Evolutionary conservation across 2,329 filamentous ascomycete genomes (phyloP), one percentile per base, ranked within the genome.

Genomic region (Scolecobasidium constrictum): DNA sequence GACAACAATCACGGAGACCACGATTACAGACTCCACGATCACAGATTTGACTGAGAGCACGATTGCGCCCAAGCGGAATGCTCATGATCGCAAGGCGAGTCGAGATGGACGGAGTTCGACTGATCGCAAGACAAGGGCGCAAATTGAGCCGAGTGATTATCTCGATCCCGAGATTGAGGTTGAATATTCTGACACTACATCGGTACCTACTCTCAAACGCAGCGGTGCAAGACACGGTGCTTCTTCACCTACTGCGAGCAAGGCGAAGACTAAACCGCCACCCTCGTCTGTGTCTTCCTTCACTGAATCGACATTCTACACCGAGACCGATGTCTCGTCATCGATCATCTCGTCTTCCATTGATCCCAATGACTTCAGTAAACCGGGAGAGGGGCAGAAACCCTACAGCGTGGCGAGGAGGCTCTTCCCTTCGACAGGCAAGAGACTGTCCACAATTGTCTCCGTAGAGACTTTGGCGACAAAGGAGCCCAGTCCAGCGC

Each of bases 371-470:
- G 46, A 52, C 1, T 42, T 59, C 23, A 54, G 62, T 18, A 46
- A 54, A 17, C 56, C 55, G 47, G 26, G 59, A 52, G 50, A 53
- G 53, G 41, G 18, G 9, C 22, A 26, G 23, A 34, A 28, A 26
- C 7, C 37, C 11, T 39, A 12, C 6, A n/a, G 12, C 21, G 26
- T 31, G 26, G 37, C 37, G 9, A 31, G 35, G 23, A 62, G 65
- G 40, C 61, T 61, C 6, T 71, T 72, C 48, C 72, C 74, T 3
- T 68, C 64, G 9, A 72, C 68, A 20, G 72, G 72, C n/a, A 64
- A 73, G 49, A 63, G 65, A 46, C 61, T 78, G 2, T 76, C 75
- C 5, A 77, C 75, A 1, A 77, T 78, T 46, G 70, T 65, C 5
- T 78, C 75, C 4, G 67, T 70, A 11, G 72, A 77, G 35, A 73